Percentiles rank a stretch among this genome's conserved stretches.
Conservation (phyloP, 2,329 filamentous ascomycete genomes). For the Talaromyces atroroseus region DNA sequence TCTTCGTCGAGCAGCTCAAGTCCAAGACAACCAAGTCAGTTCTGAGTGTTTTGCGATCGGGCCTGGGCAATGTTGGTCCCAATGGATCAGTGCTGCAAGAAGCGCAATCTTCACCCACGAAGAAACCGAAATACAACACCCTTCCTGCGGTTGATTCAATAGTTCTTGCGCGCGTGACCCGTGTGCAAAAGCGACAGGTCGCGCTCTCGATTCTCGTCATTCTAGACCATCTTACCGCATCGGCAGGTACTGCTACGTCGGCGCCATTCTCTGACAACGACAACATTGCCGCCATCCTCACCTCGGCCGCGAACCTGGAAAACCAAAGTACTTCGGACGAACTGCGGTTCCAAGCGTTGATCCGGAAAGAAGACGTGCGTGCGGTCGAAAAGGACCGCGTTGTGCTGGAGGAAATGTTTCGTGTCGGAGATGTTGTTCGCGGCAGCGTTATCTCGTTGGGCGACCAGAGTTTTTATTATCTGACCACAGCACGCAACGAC, state of each 20-base stretch:
- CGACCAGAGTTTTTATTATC: slow-evolving; percentile 91
- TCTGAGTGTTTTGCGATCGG: slow-evolving; percentile 31
- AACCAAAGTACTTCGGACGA: slow-evolving; percentile 55
- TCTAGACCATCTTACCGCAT: slow-evolving; percentile 35
- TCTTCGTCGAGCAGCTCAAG: slow-evolving; percentile 47
- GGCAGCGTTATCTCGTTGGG: slow-evolving; percentile 85
- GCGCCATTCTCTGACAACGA: slow-evolving; percentile 30
- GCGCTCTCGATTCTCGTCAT: slow-evolving; percentile 82
- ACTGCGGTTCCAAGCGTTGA: slow-evolving; percentile 68
- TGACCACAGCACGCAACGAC: slow-evolving; percentile 87
- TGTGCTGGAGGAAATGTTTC: slow-evolving; percentile 82
- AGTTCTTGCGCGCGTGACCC: slow-evolving; percentile 79
- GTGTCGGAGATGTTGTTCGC: slow-evolving; percentile 85
- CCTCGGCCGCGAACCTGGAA: slow-evolving; percentile 35
- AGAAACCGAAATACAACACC: slow-evolving; percentile 57
- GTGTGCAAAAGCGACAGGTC: slow-evolving; percentile 78
- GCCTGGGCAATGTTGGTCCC: slow-evolving; percentile 13
- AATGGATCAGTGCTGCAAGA: not conserved
- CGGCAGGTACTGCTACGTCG: not conserved
- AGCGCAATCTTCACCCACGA: slow-evolving; percentile 3
- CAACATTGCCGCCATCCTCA: slow-evolving; percentile 33
- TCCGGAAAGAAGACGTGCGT: slow-evolving; percentile 83
- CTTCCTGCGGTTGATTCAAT: slow-evolving; percentile 75
- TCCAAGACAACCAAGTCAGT: slow-evolving; percentile 31
- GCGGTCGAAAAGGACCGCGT: slow-evolving; percentile 95